Evolutionary conservation across 1,139 yeast species (phyloP).

Genomic region (Hansenula sp.): DNA sequence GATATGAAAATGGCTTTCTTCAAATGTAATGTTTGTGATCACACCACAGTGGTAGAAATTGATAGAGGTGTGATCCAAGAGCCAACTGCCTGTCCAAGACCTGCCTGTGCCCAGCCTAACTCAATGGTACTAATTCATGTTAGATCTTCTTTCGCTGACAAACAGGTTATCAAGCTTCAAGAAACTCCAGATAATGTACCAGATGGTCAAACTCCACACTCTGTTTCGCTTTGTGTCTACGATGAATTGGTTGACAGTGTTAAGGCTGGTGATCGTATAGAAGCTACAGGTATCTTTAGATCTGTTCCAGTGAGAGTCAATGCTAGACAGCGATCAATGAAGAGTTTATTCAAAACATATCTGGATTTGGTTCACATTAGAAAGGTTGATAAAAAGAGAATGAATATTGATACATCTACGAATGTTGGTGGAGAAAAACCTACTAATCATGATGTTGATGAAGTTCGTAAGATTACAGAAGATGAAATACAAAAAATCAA

Average conservation of each 20-base stretch:
- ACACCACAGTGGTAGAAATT: conserved; percentile 85
- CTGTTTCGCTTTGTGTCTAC: conserved; percentile 89
- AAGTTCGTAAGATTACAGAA: conserved; percentile 60
- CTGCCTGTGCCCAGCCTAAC: conserved; percentile 77
- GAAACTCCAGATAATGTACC: conserved; percentile 99
- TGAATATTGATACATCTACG: conserved; percentile 79
- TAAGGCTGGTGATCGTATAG: conserved; percentile 95
- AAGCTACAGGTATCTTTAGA: conserved; percentile 92
- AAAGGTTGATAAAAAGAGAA: conserved; percentile 76
- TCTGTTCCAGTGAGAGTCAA: conserved; percentile 89
- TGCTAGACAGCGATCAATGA: conserved; percentile 79
- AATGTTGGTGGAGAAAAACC: conserved; percentile 48
- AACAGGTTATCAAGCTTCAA: conserved; percentile 89
- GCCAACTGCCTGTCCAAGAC: conserved; percentile 89
- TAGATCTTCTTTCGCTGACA: conserved; percentile 89
- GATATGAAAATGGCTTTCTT: conserved; percentile 98
- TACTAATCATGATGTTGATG: conserved; percentile 60
- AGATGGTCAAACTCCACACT: conserved; percentile 98
- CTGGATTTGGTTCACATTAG: conserved; percentile 91
- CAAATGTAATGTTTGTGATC: conserved; percentile 93
- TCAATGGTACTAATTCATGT: conserved; percentile 92
- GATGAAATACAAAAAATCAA: conserved; percentile 67
- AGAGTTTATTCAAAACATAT: conserved; percentile 85
- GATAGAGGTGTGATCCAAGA: conserved; percentile 94
- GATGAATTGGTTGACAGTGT: conserved; percentile 94